Conservation (phyloP, 2,329 filamentous ascomycete species). For the Alternaria angustiovoidea region DNA sequence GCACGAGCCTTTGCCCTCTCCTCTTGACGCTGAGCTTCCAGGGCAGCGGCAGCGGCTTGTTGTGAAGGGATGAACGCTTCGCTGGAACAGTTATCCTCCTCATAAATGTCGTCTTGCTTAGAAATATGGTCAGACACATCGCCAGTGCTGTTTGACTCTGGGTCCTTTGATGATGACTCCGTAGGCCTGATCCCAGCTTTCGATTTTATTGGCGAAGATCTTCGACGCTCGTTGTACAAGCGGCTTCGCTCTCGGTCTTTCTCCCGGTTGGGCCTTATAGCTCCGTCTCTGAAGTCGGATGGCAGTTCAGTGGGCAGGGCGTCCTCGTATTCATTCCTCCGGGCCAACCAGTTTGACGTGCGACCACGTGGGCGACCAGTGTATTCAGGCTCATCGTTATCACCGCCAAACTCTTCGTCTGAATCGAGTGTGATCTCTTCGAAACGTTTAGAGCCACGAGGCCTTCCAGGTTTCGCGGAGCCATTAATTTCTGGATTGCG, state of each 20-base stretch:
- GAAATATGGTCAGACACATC: conserved; percentile 39
- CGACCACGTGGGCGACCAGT: conserved; percentile 33
- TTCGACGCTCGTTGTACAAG: conserved; percentile 33
- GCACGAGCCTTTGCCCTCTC: conserved; percentile 32
- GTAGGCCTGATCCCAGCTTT: conserved; percentile 38
- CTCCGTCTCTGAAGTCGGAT: conserved; percentile 51
- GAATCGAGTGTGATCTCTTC: conserved; percentile 59
- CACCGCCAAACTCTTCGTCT: conserved; percentile 52
- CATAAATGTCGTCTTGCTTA: conserved; percentile 37
- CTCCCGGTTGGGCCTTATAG: conserved; percentile 39
- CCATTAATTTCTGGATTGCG: conserved; percentile 35
- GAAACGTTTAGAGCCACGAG: conserved; percentile 42
- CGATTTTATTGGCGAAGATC: conserved; percentile 35
- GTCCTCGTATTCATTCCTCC: conserved; percentile 52
- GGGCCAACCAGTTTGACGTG: conserved; percentile 53
- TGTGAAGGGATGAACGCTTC: conserved; percentile 37
- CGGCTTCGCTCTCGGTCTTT: conserved; percentile 33
- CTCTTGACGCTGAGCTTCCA: conserved; percentile 33
- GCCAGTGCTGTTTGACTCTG: conserved; percentile 35
- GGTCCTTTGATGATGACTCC: conserved; percentile 34
- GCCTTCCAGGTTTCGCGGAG: conserved; percentile 32
- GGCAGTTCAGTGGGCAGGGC: conserved; percentile 56
- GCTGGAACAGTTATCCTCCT: conserved; percentile 41
- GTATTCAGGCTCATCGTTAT: conserved; percentile 23
- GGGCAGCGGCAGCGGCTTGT: conserved; percentile 34